Conservation (phyloP, 495 filamentous ascomycete genomes). For the Collariella sp. region DNA sequence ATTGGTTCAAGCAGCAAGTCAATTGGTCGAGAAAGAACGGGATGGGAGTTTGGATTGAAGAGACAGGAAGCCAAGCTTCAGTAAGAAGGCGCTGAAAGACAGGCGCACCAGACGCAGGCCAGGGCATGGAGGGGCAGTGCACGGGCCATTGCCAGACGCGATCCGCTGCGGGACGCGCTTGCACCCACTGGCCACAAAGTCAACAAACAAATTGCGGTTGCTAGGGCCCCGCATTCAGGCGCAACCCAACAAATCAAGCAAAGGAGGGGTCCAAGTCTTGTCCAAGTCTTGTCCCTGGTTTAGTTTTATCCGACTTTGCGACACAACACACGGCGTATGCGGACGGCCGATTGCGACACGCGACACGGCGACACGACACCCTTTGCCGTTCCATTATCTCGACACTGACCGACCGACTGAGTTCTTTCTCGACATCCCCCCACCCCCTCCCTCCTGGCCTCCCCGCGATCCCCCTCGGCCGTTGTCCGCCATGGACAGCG, state of each 20-base stretch:
- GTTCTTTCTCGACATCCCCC: not conserved
- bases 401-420: not conserved
- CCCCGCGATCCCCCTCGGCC: constrained; percentile 5
- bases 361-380: not conserved
- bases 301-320: constrained; percentile 7
- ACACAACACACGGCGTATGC: constrained; percentile 14
- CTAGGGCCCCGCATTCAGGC: constrained; percentile 23
- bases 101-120: too few species aligned
- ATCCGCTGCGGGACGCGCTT: constrained; percentile 11
- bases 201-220: constrained; percentile 41
- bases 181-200: constrained; percentile 13
- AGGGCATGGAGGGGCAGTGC: constrained; percentile 18
- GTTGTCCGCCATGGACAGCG: constrained; percentile 56
- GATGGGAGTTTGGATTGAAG: not conserved
- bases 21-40: not conserved
- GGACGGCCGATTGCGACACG: constrained; percentile 1
- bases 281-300: not conserved
- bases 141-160: constrained; percentile 18
- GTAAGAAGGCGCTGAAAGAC: not conserved
- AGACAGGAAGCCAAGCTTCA: not conserved
- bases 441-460: constrained; percentile 6
- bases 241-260: constrained; percentile 7
- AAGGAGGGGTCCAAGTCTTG: constrained; percentile 8
- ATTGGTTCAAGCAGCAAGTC: not conserved
- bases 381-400: not conserved